Evolutionary conservation across 23 red algal species (phyloP).

Genomic region (Gracilaria caudata): DNA sequence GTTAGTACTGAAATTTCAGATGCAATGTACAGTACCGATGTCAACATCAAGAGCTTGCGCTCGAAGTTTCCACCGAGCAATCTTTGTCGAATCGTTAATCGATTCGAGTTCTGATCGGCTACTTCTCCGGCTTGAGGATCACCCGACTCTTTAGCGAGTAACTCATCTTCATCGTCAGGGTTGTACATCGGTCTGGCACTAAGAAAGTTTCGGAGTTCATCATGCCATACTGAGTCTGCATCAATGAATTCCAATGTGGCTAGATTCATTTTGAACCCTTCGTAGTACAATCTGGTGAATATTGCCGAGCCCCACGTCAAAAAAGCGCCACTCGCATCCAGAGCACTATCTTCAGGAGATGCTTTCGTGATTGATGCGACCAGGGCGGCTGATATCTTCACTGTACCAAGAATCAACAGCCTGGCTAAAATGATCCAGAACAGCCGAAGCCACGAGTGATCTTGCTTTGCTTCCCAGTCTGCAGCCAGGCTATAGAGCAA

Average conservation of each 20-base stretch:
- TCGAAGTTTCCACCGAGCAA: constrained; percentile 31
- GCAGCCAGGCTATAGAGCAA: constrained; percentile 33
- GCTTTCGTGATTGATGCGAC: constrained; percentile 56
- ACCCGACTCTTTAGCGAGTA: constrained; percentile 3
- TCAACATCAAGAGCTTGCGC: constrained; percentile 30
- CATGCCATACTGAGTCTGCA: constrained; percentile 40
- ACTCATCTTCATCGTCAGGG: background rate
- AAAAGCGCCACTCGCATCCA: constrained; percentile 47
- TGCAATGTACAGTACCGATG: constrained; percentile 28
- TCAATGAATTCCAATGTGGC: constrained; percentile 38
- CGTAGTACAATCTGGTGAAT: constrained; percentile 41
- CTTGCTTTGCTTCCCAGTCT: constrained; percentile 37
- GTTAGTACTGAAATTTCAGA: constrained; percentile 34
- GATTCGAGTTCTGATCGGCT: background rate
- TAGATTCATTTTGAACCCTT: constrained; percentile 53
- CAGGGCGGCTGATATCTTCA: constrained; percentile 42
- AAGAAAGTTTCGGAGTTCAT: constrained; percentile 32
- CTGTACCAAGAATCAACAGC: constrained; percentile 18
- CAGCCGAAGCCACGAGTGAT: constrained; percentile 14
- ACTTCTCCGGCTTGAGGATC: background rate
- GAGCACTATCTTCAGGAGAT: constrained; percentile 34
- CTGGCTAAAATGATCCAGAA: constrained; percentile 26
- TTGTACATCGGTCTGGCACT: background rate
- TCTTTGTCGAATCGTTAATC: constrained; percentile 3
- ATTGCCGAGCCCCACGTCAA: constrained; percentile 42